Base-by-base conservation (phyloP, 768 basidiomycete species). In the Pleurotus eryngii region DNA sequence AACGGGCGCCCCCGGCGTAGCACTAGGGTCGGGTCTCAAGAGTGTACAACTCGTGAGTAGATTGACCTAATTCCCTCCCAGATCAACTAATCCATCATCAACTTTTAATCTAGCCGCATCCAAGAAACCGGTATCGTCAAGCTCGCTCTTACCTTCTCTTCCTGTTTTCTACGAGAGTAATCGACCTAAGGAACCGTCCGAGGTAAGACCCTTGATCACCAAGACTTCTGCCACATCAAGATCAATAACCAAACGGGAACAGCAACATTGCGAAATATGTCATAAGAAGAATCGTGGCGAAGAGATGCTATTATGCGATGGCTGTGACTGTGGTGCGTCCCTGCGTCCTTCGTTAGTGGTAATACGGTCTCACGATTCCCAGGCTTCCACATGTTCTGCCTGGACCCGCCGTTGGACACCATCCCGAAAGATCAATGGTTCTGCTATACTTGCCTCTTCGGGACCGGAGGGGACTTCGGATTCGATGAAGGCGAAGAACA, bases 401-500 rank as follows among this genome's bases (percentile, higher is more conserved):
- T 99, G 57, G 90, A 94, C 66, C 97, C 97, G 11, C 95, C 95
- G 17, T 75, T 98, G 54, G 73, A 80, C 7, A 74, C 79, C 2
- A 90, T 99, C 56, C 97, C 97, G 1, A 90, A 89, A 66, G 93
- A 95, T 40, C 88, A 96, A 61, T 99, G 96, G 96, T 98, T 86
- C 68, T 99, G 97, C 70, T 90, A 89, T 64, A 86, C 87, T 3
- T 99, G 97, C 68, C 77, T 99, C 18, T 81, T 94, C 40, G 89
- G 86, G 39, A 95, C 92, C 0, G 95, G 96, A 9, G 91, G 91
- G 51, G 97, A 98, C 72, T 99, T 92, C 65, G 97, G 97, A 27
- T 99, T 98, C 65, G 97, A 98, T 64, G 95, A 98, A 66, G 97
- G 97, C 40, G 89, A 98, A 72, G 96, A 98, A 63, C 97, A 99